Base-by-base conservation (phyloP, 495 filamentous ascomycete species). In the Terfezia boudieri region DNA sequence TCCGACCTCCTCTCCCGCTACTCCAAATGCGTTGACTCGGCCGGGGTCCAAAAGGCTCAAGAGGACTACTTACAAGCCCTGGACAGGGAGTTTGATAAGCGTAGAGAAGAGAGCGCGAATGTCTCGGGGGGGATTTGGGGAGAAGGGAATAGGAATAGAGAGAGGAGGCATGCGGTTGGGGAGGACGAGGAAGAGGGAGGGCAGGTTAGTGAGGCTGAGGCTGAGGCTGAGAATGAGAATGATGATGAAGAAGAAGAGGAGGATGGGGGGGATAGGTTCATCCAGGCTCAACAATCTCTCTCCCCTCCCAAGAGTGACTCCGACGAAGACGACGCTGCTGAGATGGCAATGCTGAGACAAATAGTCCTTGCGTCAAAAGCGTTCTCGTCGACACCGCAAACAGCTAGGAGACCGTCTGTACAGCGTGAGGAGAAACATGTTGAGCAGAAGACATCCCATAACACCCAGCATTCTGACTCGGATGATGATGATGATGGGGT, bases 281-380 rank as follows among this genome's bases (percentile, higher is more conserved):
- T 32, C 26, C 26, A 32, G 26, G 7, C 26, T 7, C 20, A 72
- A 75, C 52, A 73, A 74, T 3, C 62, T 66, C 12, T 20, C 4
- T 6, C 41, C 59, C 79, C 78, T 1, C 84, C 79, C 55, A 81
- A 76, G 22, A 76, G 89, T 41, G 83, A 83, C 37, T 81, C 82
- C 6, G 80, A 84, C 10, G 80, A 83, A 12, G 83, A 92, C 60
- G 84, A 85, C 50, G 82, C 82, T 54, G 84, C 80, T 55, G 83
- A 92, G 63, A 95, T 94, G 84, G 88, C 85, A 43, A 86, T 90
- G 59, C 78, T 98, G 32, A 73, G 90, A 41, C 78, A 78, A 43
- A 81, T 82, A 60, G 84, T 94, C 20, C 72, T 96, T 3, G 79
- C 76, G 2, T 94, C 89, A 4, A 94, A 87, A 59, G 73, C 84